A percentile compares a stretch with the other conserved stretches of the same genome.
Evolutionary conservation across 2,329 filamentous ascomycete species (phyloP).

Genomic region (Intubia oerlemansii): DNA sequence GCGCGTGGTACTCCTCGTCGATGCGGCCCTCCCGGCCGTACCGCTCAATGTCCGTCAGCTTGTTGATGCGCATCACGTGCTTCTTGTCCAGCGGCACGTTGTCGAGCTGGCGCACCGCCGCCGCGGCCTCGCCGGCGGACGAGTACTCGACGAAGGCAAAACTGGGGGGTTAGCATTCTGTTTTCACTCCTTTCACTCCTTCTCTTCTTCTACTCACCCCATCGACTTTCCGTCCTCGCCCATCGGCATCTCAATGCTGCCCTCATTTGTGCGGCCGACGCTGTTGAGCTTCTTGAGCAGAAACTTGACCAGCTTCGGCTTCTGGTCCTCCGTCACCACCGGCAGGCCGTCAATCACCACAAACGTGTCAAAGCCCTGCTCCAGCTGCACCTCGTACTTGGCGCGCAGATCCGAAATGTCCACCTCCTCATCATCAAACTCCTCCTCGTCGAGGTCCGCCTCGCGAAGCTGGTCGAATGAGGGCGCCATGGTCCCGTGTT

Average conservation of each 20-base stretch:
- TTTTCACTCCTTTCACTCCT: no score
- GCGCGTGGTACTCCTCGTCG: constrained; percentile 72
- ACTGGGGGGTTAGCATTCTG: no score
- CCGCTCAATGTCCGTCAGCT: constrained; percentile 92
- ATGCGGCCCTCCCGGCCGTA: constrained; percentile 86
- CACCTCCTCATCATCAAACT: constrained; percentile 80
- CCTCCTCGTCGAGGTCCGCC: constrained; percentile 68
- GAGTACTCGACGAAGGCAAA: constrained; percentile 97
- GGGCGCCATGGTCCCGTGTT: constrained; percentile 66
- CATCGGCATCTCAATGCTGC: constrained; percentile 84
- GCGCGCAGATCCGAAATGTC: constrained; percentile 88
- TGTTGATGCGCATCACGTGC: constrained; percentile 90
- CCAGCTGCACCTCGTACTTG: constrained; percentile 87
- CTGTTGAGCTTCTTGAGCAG: constrained; percentile 79
- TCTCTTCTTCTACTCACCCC: no score
- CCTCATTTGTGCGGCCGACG: constrained; percentile 68
- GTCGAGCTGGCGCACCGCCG: constrained; percentile 76
- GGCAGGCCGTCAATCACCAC: constrained; percentile 91
- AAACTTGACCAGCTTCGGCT: constrained; percentile 90
- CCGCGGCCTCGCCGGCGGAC: constrained; percentile 70
- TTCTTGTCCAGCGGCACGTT: constrained; percentile 83
- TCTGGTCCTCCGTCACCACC: constrained; percentile 71
- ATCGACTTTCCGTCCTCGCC: constrained; percentile 70
- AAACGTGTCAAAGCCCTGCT: constrained; percentile 91
- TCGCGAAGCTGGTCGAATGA: constrained; percentile 86